These are phyloP conservation scores for Madurella fahalii DNA, from an alignment of 2,329 filamentous ascomycete species.

Conservation along the genomic window DNA sequence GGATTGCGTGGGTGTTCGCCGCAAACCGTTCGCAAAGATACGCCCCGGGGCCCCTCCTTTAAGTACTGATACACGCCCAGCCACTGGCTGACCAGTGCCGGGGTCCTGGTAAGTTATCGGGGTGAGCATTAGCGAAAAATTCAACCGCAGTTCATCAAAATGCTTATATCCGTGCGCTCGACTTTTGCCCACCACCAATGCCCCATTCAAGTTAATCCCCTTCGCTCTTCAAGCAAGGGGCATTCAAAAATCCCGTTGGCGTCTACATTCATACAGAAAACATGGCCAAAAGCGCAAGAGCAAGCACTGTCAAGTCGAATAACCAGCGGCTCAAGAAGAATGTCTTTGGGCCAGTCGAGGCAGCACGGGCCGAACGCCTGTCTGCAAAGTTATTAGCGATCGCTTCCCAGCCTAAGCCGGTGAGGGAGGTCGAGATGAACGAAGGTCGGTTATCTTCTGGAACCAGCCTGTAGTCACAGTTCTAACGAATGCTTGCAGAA, in stretches of 20 bases:
- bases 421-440: constrained; percentile 45
- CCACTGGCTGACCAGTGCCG: too few species aligned
- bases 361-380: constrained; percentile 74
- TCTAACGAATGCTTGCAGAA: constrained; percentile 10
- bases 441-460: constrained; percentile 15
- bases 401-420: constrained; percentile 72
- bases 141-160: constrained; percentile 7
- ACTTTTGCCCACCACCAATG: not conserved
- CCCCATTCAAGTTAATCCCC: too few species aligned
- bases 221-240: not conserved
- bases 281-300: constrained; percentile 86
- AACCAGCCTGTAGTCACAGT: not conserved
- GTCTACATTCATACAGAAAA: constrained; percentile 9
- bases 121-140: constrained; percentile 8
- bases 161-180: constrained; percentile 11
- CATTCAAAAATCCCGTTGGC: not conserved
- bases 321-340: constrained; percentile 72
- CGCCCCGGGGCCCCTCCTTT: too few species aligned
- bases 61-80: too few species aligned
- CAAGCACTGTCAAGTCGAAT: constrained; percentile 78
- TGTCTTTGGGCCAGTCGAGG: constrained; percentile 80
- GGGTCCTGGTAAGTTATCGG: too few species aligned
- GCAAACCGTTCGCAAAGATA: not conserved
- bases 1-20: not conserved
- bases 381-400: constrained; percentile 82